Percentiles rank a stretch among this genome's conserved stretches.
These are phyloP conservation scores for Calonectria naviculata DNA, from an alignment of 2,329 filamentous ascomycete species.

Conservation along the genomic window DNA sequence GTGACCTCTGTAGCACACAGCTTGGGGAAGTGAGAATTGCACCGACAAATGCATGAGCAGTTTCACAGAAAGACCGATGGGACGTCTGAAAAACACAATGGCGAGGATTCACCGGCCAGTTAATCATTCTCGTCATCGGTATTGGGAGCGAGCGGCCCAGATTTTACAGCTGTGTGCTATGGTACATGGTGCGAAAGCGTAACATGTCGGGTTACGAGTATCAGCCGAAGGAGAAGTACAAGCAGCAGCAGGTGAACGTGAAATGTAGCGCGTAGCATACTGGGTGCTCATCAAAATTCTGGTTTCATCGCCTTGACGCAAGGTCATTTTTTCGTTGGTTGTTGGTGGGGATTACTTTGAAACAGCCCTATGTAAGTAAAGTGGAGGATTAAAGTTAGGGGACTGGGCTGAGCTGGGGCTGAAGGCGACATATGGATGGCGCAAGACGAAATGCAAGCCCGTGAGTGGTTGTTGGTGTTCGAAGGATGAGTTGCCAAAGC, in stretches of 20 bases:
- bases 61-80: too few species aligned
- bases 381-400: background rate
- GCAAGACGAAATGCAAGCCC: background rate
- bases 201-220: background rate
- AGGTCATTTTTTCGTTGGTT: background rate
- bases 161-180: background rate
- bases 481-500: background rate
- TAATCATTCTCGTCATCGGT: too few species aligned
- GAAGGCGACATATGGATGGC: background rate
- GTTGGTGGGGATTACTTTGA: background rate
- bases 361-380: background rate
- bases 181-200: background rate
- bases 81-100: background rate
- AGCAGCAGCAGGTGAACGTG: background rate
- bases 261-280: background rate
- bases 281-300: background rate
- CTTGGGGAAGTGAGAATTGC: background rate
- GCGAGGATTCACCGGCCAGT: background rate
- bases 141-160: too few species aligned
- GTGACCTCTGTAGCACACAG: background rate
- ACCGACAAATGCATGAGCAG: background rate
- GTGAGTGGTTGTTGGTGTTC: background rate
- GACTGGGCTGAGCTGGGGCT: background rate
- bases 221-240: background rate
- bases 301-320: background rate